Evolutionary conservation across 768 basidiomycete species (phyloP), one percentile per base, ranked within the genome.

Genomic region (Leccinum pellstonianum): DNA sequence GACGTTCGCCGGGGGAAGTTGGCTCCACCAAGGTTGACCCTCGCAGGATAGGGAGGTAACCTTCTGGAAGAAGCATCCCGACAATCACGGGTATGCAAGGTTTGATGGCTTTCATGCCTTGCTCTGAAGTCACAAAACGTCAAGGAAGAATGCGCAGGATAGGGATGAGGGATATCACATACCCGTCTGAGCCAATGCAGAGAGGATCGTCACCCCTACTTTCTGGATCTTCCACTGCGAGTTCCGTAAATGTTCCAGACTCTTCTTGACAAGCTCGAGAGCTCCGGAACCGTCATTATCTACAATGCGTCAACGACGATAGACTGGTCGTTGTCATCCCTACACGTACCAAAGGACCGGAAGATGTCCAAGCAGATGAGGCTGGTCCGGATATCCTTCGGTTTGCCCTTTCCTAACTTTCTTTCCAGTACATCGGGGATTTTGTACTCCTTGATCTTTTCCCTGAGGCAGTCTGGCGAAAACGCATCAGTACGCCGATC

Each of bases 321-420:
- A 6, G 17, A 35, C 33, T 33, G 21, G 21, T 1, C 12, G 33
- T 14, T 12, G 14, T 23, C 31, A 29, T 31, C 21, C 5, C 2
- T n/a, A 27, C 9, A 35, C 63, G 7, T 29, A 71, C 69, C 61
- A 47, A 68, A 70, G 17, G 59, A 59, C 15, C 62, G 55, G 43
- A 70, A 62, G 21, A 68, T 71, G 6, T 69, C 64, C 60, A 70
- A 59, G 15, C 59, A 66, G 9, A 70, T 62, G 14, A 71, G 35
- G 48, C 65, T 66, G 17, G 69, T 70, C 33, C 65, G 62, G 4
- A 59, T 60, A 38, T 69, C 69, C 15, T 56, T 61, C 8, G 61
- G n/a, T 17, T 58, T 47, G 0, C 63, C 69, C 31, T 46, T 61
- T 2, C 50, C 55, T 19, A 70, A 49, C 52, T 70, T 70, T 35